Evolutionary conservation across 208 protist species (phyloP).

Genomic region (Leishmania braziliensis): DNA sequence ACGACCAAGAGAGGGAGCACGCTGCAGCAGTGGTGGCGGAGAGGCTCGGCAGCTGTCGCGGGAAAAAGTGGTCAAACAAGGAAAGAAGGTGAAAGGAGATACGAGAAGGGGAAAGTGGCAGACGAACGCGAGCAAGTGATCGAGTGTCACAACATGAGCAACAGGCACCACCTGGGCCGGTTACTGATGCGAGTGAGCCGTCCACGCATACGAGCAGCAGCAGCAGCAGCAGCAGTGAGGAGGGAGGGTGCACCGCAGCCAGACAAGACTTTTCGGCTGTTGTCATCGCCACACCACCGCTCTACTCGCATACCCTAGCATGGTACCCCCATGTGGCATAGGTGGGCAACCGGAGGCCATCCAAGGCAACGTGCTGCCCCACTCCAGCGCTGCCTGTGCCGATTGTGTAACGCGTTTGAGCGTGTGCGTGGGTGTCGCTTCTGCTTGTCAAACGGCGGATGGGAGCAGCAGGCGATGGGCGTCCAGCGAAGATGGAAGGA

Average conservation of each 20-base stretch:
- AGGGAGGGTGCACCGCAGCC: not conserved
- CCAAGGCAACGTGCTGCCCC: not conserved
- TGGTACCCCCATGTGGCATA: not conserved
- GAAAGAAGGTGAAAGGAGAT: not conserved
- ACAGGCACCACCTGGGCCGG: not conserved
- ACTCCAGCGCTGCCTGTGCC: not conserved
- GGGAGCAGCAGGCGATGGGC: not conserved
- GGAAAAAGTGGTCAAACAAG: too few relatives aligned
- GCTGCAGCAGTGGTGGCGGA: not conserved
- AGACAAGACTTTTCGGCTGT: not conserved
- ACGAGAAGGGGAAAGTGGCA: not conserved
- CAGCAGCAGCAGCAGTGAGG: not conserved
- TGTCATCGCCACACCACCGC: not conserved
- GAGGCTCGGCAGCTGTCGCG: not conserved
- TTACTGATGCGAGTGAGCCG: not conserved
- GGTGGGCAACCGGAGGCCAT: not conserved
- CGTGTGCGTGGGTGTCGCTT: not conserved
- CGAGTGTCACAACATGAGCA: not conserved
- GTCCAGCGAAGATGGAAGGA: not conserved
- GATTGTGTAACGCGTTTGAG: not conserved
- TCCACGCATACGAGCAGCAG: not conserved
- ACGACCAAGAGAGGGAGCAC: not conserved
- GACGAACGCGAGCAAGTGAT: not conserved
- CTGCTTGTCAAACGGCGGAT: not conserved
- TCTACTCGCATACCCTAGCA: not conserved